Evolutionary conservation across 73 alveolate species (phyloP).

Genomic region (Uronychia setigera): DNA sequence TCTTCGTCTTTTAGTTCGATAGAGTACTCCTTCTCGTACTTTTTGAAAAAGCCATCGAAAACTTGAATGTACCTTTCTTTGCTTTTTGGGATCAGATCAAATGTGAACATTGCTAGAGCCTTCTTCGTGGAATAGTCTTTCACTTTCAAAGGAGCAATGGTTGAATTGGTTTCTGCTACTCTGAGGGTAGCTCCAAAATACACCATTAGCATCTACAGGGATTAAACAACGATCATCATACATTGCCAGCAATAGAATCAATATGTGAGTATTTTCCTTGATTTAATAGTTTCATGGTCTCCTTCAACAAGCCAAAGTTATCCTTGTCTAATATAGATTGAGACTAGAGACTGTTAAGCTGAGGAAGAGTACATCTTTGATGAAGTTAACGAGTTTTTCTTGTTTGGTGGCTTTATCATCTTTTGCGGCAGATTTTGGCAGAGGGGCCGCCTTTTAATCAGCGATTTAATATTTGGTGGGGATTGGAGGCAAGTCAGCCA

Average conservation of each 20-base stretch:
- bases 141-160: background rate
- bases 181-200: background rate
- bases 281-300: background rate
- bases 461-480: background rate
- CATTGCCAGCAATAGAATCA: background rate
- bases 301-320: background rate
- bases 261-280: background rate
- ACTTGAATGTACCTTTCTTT: conserved; percentile 10
- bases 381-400: background rate
- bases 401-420: background rate
- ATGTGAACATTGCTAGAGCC: background rate
- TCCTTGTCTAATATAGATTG: background rate
- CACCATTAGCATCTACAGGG: background rate
- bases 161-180: background rate
- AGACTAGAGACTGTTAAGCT: background rate
- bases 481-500: background rate
- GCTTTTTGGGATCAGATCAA: background rate
- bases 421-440: background rate
- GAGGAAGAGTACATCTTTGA: background rate
- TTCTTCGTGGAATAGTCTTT: conserved; percentile 6
- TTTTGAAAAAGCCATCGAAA: background rate
- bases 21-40: conserved; percentile 8
- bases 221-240: background rate
- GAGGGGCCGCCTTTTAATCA: background rate
- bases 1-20: background rate